Evolutionary conservation across 768 basidiomycete species (phyloP).

Genomic region (Suillus fuscotomentosus): DNA sequence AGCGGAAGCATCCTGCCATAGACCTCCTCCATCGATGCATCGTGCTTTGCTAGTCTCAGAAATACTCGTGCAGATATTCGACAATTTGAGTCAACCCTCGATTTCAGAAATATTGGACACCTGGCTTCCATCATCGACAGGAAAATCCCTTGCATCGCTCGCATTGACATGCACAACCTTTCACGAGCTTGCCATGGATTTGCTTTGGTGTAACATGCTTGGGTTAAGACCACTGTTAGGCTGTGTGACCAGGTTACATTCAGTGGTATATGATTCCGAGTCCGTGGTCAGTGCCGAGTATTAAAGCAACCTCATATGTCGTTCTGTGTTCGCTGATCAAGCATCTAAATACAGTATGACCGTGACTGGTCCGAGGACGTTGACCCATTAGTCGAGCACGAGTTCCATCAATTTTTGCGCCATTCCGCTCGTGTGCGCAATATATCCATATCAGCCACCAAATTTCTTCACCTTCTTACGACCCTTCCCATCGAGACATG

Average conservation of each 20-base stretch:
- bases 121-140: not conserved
- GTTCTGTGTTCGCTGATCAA: not conserved
- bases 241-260: not conserved
- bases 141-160: not conserved
- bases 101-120: not conserved
- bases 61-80: not conserved
- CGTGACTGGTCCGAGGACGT: not conserved
- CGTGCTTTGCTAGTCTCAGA: not conserved
- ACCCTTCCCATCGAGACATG: not conserved
- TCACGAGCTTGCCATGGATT: conserved; percentile 5
- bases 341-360: not conserved
- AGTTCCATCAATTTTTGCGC: not conserved
- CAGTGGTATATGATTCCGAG: not conserved
- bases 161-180: conserved; percentile 7
- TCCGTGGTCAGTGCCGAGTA: not conserved
- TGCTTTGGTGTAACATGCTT: conserved; percentile 1
- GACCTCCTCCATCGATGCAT: not conserved
- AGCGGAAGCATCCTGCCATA: not conserved
- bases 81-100: not conserved
- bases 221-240: not conserved
- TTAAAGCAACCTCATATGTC: not conserved
- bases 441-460: not conserved
- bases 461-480: not conserved
- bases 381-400: not conserved
- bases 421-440: not conserved